Evolutionary conservation across 73 alveolate species (phyloP), one percentile per base, ranked within the genome.

Genomic region (Symbiodinium natans): DNA sequence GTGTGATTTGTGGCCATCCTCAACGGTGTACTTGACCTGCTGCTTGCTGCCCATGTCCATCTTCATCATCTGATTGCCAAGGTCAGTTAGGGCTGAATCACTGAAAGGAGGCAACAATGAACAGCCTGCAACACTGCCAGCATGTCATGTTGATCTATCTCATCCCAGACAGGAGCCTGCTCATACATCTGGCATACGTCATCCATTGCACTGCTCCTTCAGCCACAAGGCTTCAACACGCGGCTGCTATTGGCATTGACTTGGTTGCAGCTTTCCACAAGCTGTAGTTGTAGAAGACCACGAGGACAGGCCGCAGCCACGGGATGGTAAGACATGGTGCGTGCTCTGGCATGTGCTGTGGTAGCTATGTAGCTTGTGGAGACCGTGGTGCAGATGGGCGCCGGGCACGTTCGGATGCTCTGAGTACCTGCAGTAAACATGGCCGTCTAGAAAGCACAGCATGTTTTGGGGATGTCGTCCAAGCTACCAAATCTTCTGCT

Each of bases 201-300:
- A 42, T 90, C 97, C 97, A 90, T 90, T 10, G 97, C 97, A n/a
- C 97, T 82, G 56, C 97, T 90, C 97, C 95, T 89, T 23, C 84
- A 34, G 29, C 84, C 19, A 33, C 7, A 33, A 17, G n/a, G 77
- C 77, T 25, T 8, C 63, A 17, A 17, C 17, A 8, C 8, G 63
- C 23, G 8, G 8, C 8, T 10, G 17, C 63, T 10, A 48, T 17
- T 48, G 23, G 17, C 63, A 48, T 17, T 17, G 17, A 48, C 63
- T 10, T 48, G 8, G 63, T 48, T 48, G 23, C 8, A 48, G 8
- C 63, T 10, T 10, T 10, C 23, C 63, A 48, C 8, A 48, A 48
- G 8, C 63, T 10, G 63, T 10, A 48, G 63, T 10, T 17, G 17
- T 10, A 8, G 17, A 8, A 48, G 63, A 17, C 8, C 63, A 48